These are phyloP conservation scores for Blepharisma stoltei DNA, from an alignment of 73 alveolate species.

Conservation along the genomic window DNA sequence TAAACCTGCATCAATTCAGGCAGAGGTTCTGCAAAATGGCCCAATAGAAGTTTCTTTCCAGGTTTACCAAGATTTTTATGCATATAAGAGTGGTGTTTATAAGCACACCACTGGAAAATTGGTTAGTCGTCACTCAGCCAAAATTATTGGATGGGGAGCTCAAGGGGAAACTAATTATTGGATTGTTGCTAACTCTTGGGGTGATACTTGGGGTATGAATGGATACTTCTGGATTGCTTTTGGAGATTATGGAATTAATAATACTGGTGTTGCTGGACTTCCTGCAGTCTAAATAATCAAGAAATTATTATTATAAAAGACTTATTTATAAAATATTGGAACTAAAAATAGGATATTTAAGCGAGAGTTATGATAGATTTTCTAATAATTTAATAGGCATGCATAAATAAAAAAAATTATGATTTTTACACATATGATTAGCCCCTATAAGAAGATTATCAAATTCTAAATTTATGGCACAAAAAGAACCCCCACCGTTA, in stretches of 20 bases:
- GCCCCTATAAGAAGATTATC: too few species aligned
- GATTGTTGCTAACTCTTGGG: conserved; percentile 86
- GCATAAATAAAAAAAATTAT: too few species aligned
- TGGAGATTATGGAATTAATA: conserved; percentile 4
- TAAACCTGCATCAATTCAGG: not conserved
- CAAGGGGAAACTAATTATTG: conserved; percentile 72
- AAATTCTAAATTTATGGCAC: too few species aligned
- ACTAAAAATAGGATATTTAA: too few species aligned
- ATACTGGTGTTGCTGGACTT: not conserved
- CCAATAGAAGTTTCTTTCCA: not conserved
- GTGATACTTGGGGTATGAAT: conserved; percentile 73
- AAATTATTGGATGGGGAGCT: conserved; percentile 79
- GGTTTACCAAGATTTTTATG: conserved; percentile 78
- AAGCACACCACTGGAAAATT: conserved; percentile 61
- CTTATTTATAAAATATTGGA: too few species aligned
- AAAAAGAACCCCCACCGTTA: too few species aligned
- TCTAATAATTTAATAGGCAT: too few species aligned
- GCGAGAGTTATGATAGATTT: too few species aligned
- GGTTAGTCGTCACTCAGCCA: conserved; percentile 83
- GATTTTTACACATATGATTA: too few species aligned
- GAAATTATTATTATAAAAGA: too few species aligned
- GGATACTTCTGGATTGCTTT: conserved; percentile 42
- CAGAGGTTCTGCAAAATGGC: not conserved
- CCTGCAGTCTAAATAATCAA: not conserved
- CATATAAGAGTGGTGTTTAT: conserved; percentile 76